These are phyloP conservation scores for Phytophthora niederhauseri DNA, from an alignment of 352 stramenopile species.

Conservation along the genomic window DNA sequence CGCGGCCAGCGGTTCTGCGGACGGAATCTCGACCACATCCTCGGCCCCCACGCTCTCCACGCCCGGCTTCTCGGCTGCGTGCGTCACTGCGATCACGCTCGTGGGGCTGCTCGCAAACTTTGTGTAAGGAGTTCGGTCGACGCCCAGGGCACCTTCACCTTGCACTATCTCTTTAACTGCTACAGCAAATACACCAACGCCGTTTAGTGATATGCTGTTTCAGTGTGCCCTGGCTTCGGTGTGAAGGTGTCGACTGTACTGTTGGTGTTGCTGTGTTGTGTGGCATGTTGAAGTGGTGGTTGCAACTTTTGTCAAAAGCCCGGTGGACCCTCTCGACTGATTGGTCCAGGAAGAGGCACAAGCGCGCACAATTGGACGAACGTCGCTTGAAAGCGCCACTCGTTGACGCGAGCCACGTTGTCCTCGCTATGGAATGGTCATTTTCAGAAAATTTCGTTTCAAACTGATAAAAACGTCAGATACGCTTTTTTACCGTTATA, in stretches of 20 bases:
- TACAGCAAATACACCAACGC: background rate
- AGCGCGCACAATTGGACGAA: background rate
- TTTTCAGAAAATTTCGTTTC: too few species aligned
- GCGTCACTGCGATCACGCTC: constrained; percentile 18
- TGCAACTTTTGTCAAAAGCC: background rate
- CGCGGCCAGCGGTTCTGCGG: constrained; percentile 10
- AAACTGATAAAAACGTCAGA: too few species aligned
- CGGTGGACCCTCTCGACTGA: background rate
- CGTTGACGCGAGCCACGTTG: background rate
- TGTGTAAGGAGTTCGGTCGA: constrained; percentile 8
- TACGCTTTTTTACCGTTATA: too few species aligned
- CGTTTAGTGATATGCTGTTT: background rate
- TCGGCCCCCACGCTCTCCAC: constrained; percentile 14
- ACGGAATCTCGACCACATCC: constrained; percentile 25
- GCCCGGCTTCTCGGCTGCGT: constrained; percentile 18
- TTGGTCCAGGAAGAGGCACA: background rate
- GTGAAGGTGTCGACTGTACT: background rate
- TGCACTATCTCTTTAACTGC: background rate
- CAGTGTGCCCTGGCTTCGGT: background rate
- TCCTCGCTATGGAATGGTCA: background rate
- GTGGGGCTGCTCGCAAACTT: constrained; percentile 17
- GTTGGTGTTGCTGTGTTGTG: background rate
- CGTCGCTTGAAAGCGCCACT: too few species aligned
- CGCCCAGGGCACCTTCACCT: background rate
- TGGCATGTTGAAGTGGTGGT: background rate